These are phyloP conservation scores for Aspergillus asperescens DNA, from an alignment of 495 filamentous ascomycete genomes.

Conservation along the genomic window DNA sequence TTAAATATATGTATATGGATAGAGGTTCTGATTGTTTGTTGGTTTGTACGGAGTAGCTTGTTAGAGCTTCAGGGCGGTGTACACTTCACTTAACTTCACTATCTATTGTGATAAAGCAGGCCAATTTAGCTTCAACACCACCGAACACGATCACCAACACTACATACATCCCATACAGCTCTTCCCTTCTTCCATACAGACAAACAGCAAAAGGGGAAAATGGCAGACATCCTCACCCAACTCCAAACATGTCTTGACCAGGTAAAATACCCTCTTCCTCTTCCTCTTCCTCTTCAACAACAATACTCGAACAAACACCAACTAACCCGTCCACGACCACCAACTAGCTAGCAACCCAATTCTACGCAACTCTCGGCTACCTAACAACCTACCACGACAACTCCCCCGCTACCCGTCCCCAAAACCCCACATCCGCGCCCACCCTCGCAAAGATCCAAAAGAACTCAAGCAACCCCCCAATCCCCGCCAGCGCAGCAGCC, in stretches of 20 bases:
- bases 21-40: neutral
- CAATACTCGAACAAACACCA: conserved; percentile 4
- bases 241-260: conserved; percentile 93
- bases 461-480: conserved; percentile 36
- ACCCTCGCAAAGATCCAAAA: conserved; percentile 40
- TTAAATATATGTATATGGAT: neutral
- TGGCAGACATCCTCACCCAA: conserved; percentile 90
- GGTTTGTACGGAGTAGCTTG: no score
- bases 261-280: conserved; percentile 38
- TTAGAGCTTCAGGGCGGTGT: neutral
- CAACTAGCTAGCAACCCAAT: conserved; percentile 75
- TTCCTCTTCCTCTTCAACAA: conserved; percentile 3
- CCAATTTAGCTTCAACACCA: neutral
- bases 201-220: conserved; percentile 26
- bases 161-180: no score
- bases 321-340: neutral
- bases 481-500: conserved; percentile 35
- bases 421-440: conserved; percentile 49
- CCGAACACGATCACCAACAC: no score
- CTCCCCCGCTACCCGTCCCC: conserved; percentile 54
- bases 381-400: conserved; percentile 76
- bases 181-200: neutral
- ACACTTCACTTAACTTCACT: neutral
- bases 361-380: conserved; percentile 81
- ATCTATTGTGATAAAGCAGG: neutral